Evolutionary conservation across 1,139 yeast species (phyloP).

Genomic region (Pichia sp.): DNA sequence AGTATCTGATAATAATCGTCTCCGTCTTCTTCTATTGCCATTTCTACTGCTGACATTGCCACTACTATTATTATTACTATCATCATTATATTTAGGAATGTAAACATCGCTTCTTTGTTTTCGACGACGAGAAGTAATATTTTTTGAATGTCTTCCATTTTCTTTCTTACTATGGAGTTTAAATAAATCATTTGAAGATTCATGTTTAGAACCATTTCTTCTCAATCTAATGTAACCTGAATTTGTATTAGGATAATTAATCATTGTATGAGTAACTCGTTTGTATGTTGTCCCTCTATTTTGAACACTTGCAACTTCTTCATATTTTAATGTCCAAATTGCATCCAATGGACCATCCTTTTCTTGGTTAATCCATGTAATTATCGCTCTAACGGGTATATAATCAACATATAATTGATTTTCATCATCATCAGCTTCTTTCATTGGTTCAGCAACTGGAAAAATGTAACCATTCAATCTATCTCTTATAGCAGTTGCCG

Average conservation of each 20-base stretch:
- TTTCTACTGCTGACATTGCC: no score
- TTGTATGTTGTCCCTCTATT: conserved; percentile 23
- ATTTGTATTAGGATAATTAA: conserved; percentile 30
- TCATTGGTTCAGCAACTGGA: conserved; percentile 29
- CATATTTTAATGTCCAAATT: conserved; percentile 38
- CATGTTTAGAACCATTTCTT: not conserved
- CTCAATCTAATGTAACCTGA: conserved; percentile 20
- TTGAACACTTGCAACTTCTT: conserved; percentile 31
- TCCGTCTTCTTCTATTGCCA: no score
- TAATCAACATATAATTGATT: conserved; percentile 36
- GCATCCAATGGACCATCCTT: conserved; percentile 41
- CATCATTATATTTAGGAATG: not conserved
- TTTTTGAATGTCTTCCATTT: no score
- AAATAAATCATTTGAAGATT: no score
- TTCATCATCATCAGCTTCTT: conserved; percentile 22
- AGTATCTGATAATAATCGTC: not conserved
- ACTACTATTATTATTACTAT: not conserved
- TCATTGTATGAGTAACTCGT: conserved; percentile 37
- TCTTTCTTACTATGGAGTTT: no score
- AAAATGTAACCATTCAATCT: conserved; percentile 33
- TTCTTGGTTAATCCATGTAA: conserved; percentile 44
- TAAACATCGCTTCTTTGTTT: no score
- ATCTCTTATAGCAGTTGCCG: conserved; percentile 35
- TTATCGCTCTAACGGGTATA: conserved; percentile 42
- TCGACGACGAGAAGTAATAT: no score